Conservation (phyloP, 805 yeast genomes). For the Hanseniaspora vineae region DNA sequence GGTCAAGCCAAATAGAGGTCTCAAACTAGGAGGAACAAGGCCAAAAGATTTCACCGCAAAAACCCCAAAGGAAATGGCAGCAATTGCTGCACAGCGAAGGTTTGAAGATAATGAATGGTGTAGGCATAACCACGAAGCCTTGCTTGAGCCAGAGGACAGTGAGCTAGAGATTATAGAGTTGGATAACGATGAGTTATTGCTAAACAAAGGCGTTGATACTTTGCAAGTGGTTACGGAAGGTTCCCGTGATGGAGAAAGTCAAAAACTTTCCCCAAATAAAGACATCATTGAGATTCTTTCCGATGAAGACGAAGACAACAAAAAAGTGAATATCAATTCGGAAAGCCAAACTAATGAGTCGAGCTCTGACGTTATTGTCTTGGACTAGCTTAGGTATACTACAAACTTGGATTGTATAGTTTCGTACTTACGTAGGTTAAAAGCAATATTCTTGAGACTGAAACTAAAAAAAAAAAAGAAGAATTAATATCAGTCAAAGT, state of each 20-base stretch:
- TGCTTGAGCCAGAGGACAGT: not conserved
- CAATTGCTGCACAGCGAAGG: conserved; percentile 21
- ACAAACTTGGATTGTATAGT: not conserved
- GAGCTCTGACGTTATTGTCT: not conserved
- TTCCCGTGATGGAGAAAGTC: not conserved
- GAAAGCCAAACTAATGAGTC: not conserved
- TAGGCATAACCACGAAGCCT: conserved; percentile 4
- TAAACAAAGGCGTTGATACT: too few relatives aligned
- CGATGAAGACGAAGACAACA: not conserved
- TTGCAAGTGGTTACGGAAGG: not conserved
- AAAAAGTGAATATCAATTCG: not conserved
- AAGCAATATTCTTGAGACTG: too few relatives aligned
- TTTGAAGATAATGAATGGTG: conserved; percentile 12
- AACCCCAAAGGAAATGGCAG: conserved; percentile 22
- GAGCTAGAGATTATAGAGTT: not conserved
- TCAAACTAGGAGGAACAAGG: conserved; percentile 5
- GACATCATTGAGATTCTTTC: not conserved
- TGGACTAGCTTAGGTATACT: not conserved
- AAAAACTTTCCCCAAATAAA: too few relatives aligned
- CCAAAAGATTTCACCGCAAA: conserved; percentile 3
- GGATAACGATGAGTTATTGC: not conserved
- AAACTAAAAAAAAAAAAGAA: too few relatives aligned
- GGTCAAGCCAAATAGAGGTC: conserved; percentile 1
- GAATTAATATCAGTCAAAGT: too few relatives aligned
- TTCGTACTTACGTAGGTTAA: too few relatives aligned